Base-by-base conservation (phyloP, 306 rosid species). In the Ceratonia siliqua region DNA sequence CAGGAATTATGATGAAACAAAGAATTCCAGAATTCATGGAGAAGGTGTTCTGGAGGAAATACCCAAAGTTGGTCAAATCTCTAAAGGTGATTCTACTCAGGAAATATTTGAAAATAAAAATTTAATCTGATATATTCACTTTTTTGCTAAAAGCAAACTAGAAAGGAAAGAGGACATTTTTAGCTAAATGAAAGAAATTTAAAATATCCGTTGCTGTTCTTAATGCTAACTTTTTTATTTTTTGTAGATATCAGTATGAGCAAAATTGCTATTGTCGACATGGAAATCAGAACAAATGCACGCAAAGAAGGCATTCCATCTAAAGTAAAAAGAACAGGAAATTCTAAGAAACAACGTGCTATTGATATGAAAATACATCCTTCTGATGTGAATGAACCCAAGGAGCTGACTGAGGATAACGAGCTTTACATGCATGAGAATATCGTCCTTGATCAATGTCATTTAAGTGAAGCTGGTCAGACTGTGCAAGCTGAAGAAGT, bases 401-500 rank as follows among this genome's bases (percentile, higher is more conserved):
- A 75, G 74, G 87, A 71, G 64, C 81, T 62, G 28, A 54, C 36
- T 49, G 80, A 71, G 70, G 57, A 72, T 59, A 49, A 58, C 13
- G 6, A 38, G 30, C 66, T 55, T 38, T 55, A 79, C 67, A 45
- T 25, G 54, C 18, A 50, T 35, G 76, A 56, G 75, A 84, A 79
- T 61, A 46, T 49, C 52, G 61, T 55, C 61, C 67, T 41, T 78
- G 65, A 71, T 59, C 76, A 69, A 64, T 59, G 45, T 70, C 73
- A 46, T 27, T 43, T 71, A 74, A 68, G 32, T 53, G 83, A 77
- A 76, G 65, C 67, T 52, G 75, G 18, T 57, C 68, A 46, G 53
- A 69, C 50, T 46, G 68, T 53, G 70, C 57, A 69, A 78, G 62
- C 84, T 25, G 78, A 46, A 73, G 87, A 73, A 69, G 85, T 77